Base-by-base conservation (phyloP, 2,329 filamentous ascomycete species). In the Trichophyton simii region DNA sequence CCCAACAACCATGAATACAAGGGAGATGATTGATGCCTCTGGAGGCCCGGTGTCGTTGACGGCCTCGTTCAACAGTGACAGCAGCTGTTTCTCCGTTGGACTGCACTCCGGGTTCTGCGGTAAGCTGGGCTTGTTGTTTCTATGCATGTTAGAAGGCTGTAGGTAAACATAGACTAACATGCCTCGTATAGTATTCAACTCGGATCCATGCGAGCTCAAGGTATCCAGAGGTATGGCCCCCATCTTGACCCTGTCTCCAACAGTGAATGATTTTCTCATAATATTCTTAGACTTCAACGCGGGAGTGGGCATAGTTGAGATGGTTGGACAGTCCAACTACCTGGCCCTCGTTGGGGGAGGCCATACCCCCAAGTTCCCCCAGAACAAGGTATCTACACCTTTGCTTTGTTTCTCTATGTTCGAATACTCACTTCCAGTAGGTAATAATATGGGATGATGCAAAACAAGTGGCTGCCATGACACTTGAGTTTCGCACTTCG, bases 371-470 rank as follows among this genome's bases (percentile, higher is more conserved):
- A 92, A 92, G 70, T 94, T 90, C 68, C 86, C 90, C 13, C 87
- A 87, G 71, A 95, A 91, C 75, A 95, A 95, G 79, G 89, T 86
- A 68, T 61, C 65, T 52, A 20, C 60, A 34, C 41, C 7, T n/a
- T 2, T 44, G 8, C 8, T 31, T 38, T 22, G 13, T 36, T 18
- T 18, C 41, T 54, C 22, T 25, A 15, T 44, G 13, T 31, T 18
- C 6, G 44, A 61, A 28, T 31, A 18, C 28, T 60, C 57, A 15
- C 60, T 28, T 8, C 20, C 1, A 20, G 28, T 66, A 79, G 70
- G 82, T 91, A 57, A 85, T 95, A 66, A 88, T 97, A 68, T 97
- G 91, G 91, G 91, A 99, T 72, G 90, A 95, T 68, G 81, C 84
- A 63, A 88, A 88, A 66, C 84, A 87, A 64, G 87, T 86, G 66